These are phyloP conservation scores for Calonectria multiphialidica DNA, from an alignment of 2,329 filamentous ascomycete species.

Conservation along the genomic window DNA sequence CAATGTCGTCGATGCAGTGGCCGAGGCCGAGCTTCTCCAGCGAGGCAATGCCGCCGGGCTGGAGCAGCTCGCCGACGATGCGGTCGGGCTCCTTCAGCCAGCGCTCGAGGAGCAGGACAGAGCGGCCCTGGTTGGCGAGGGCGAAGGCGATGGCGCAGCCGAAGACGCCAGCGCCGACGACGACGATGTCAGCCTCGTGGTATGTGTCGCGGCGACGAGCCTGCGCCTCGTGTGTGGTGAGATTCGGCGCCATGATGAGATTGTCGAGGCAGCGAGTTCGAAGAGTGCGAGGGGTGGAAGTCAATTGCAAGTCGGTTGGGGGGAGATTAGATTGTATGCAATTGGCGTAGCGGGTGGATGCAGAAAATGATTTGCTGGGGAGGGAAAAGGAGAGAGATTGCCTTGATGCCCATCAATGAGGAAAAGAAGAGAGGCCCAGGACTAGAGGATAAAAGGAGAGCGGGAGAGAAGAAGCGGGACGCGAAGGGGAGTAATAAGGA, in stretches of 20 bases:
- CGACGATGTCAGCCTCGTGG: constrained; percentile 84
- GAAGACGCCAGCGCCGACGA: constrained; percentile 91
- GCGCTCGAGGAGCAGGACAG: constrained; percentile 89
- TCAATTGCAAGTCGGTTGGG: constrained; percentile 15
- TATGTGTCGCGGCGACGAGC: constrained; percentile 64
- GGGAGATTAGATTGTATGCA: constrained; percentile 8
- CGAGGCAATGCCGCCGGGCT: constrained; percentile 89
- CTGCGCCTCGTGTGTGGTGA: constrained; percentile 53
- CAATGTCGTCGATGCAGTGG: constrained; percentile 89
- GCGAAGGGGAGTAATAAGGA: constrained; percentile 8
- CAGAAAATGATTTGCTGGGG: not conserved
- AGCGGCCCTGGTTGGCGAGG: constrained; percentile 89
- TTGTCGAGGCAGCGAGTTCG: constrained; percentile 17
- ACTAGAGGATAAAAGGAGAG: not conserved
- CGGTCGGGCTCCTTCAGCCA: constrained; percentile 93
- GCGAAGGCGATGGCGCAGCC: constrained; percentile 89
- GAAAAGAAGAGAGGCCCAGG: not conserved
- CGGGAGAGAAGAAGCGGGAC: constrained; percentile 3
- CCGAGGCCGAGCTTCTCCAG: constrained; percentile 83
- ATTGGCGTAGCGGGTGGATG: not conserved
- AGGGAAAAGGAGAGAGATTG: not conserved
- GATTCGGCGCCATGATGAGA: constrained; percentile 48
- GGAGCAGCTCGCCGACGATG: constrained; percentile 94
- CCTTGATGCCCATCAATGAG: constrained; percentile 9
- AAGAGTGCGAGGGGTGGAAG: constrained; percentile 18